Evolutionary conservation across 768 basidiomycete genomes (phyloP).

Genomic region (Suillus ampliporus): DNA sequence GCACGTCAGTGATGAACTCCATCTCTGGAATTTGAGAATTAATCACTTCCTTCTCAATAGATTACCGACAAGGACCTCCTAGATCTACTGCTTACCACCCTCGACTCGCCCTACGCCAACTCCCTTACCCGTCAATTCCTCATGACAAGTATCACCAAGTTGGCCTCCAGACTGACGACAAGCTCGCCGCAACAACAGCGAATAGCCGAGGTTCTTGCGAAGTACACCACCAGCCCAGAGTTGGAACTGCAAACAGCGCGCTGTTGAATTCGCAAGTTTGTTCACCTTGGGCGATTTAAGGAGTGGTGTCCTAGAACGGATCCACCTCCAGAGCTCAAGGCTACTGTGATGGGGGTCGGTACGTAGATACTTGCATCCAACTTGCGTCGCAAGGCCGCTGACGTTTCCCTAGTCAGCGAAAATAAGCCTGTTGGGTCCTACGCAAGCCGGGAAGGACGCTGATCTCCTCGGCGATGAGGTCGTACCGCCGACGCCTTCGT

Average conservation of each 20-base stretch:
- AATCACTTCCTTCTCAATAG: slow-evolving; percentile 41
- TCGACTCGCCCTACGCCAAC: slow-evolving; percentile 95
- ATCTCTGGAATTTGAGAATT: background rate
- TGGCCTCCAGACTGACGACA: slow-evolving; percentile 80
- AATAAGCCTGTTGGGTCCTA: slow-evolving; percentile 95
- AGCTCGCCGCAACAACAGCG: slow-evolving; percentile 73
- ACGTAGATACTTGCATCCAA: slow-evolving; percentile 35
- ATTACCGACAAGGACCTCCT: slow-evolving; percentile 82
- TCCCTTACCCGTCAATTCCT: slow-evolving; percentile 92
- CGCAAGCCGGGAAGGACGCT: slow-evolving; percentile 75
- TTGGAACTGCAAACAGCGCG: slow-evolving; percentile 95
- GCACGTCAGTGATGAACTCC: slow-evolving; percentile 49
- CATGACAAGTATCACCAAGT: slow-evolving; percentile 87
- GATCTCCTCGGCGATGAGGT: slow-evolving; percentile 88
- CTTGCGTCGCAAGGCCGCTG: slow-evolving; percentile 2
- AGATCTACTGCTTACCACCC: slow-evolving; percentile 83
- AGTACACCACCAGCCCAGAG: slow-evolving; percentile 87
- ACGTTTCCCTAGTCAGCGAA: slow-evolving; percentile 74
- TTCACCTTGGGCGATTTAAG: slow-evolving; percentile 78
- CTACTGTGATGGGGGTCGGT: slow-evolving; percentile 96
- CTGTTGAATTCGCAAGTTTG: slow-evolving; percentile 91
- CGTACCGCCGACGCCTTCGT: slow-evolving; percentile 44
- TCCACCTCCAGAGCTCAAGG: slow-evolving; percentile 98
- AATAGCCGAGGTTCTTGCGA: slow-evolving; percentile 76
- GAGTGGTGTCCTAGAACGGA: slow-evolving; percentile 90